Conservation (phyloP, 306 rosid species). For the Corylus americana region DNA sequence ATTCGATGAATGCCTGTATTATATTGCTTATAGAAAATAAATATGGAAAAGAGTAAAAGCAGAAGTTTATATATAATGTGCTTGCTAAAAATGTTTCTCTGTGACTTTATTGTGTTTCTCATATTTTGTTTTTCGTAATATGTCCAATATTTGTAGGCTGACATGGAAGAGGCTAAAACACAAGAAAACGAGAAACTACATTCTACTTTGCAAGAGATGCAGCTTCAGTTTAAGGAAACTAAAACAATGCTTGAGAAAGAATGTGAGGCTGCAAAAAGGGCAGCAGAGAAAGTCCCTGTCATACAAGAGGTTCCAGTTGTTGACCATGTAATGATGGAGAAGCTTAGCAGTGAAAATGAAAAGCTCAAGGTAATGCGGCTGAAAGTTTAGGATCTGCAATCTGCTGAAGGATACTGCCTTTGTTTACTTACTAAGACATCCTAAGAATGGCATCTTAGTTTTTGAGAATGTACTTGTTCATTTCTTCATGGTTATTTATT, state of each 20-base stretch:
- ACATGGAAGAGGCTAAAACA: slow-evolving; percentile 84
- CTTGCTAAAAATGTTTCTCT: slow-evolving; percentile 11
- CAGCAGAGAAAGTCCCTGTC: slow-evolving; percentile 62
- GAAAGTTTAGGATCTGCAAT: slow-evolving; percentile 21
- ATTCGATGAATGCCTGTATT: background rate
- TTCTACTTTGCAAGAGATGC: slow-evolving; percentile 84
- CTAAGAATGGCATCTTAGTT: slow-evolving; percentile 13
- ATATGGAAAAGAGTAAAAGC: background rate
- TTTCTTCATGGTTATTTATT: slow-evolving; percentile 32
- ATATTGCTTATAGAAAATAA: background rate
- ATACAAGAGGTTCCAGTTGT: slow-evolving; percentile 95
- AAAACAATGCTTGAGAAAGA: slow-evolving; percentile 73
- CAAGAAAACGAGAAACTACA: slow-evolving; percentile 87
- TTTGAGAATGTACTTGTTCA: slow-evolving; percentile 14
- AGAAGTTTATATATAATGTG: background rate
- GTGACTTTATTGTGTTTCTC: slow-evolving; percentile 11
- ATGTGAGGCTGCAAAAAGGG: slow-evolving; percentile 66
- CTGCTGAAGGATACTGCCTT: slow-evolving; percentile 2
- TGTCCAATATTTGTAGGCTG: slow-evolving; percentile 52
- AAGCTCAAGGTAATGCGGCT: slow-evolving; percentile 80
- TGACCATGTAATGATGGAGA: slow-evolving; percentile 74
- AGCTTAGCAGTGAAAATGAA: slow-evolving; percentile 84
- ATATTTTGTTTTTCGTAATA: slow-evolving; percentile 17
- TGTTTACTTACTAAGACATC: background rate
- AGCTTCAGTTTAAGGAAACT: slow-evolving; percentile 80